Evolutionary conservation across 2,329 filamentous ascomycete species (phyloP), one percentile per base, ranked within the genome.

Genomic region (Diaporthe destruens): DNA sequence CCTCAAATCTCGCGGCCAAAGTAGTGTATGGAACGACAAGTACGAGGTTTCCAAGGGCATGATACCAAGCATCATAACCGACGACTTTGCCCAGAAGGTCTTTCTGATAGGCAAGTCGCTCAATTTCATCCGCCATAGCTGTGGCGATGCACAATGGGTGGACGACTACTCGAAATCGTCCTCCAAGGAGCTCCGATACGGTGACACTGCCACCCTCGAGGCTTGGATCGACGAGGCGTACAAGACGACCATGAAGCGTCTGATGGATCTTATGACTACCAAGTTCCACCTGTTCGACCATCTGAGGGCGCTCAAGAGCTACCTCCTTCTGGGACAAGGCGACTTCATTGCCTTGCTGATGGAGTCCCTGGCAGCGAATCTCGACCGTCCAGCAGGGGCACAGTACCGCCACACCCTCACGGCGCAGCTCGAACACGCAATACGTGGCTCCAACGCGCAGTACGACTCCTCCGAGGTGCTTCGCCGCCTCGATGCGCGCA

Each of bases 1-100:
- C 72, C 79, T 82, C 63, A 87, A 86, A 76, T 84, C 85, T 66
- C 88, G 87, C 63, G 92, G 90, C 32, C 93, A 94, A 20, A 95
- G 93, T 49, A 98, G 95, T 76, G 95, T 98, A 2, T 99, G 96
- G 96, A 95, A 98, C 81, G 95, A 98, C 82, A 98, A 98, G 81
- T 99, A 98, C 83, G 93, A 94, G 79, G 87, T 98, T 51, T 92
- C 94, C 77, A 88, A 93, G 72, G 88, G 89, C 61, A 96, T 98
- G 93, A 91, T 98, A 32, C 96, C 96, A 0, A 95, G 92, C 54
- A 98, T 98, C 78, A 95, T 98, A 77, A 97, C 94, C 0, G 88
- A 93, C 56, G 95, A 98, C 74, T 98, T 99, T 82, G 95, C 96
- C 0, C 94, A 96, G 77, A 98, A 98, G 80, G 94, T 99, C 7